A percentile compares a stretch with the other conserved stretches of the same genome.
phyloP scores from a whole-genome alignment of 78 protist species.

The Acrasis kona region DNA sequence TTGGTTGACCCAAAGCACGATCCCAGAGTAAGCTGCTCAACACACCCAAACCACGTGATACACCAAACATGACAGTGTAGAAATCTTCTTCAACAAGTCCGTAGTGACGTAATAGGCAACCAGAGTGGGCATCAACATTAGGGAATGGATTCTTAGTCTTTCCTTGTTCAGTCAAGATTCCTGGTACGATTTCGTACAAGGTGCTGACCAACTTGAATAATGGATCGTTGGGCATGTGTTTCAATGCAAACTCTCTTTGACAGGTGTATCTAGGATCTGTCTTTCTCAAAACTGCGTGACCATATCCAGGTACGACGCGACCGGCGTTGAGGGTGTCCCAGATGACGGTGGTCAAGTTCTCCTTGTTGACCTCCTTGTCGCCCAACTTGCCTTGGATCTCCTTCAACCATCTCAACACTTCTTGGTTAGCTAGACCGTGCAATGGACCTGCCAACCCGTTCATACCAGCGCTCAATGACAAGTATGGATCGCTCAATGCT shows the following conservation, averaged over 20 bases:
- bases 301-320: constrained; percentile 94
- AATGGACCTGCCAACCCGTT: constrained; percentile 95
- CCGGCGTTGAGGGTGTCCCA: constrained; percentile 89
- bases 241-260: constrained; percentile 91
- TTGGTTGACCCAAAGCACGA: constrained; percentile 83
- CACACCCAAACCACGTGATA: constrained; percentile 88
- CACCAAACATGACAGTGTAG: constrained; percentile 91
- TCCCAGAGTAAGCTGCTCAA: constrained; percentile 81
- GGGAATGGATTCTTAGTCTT: constrained; percentile 95
- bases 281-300: constrained; percentile 93
- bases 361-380: constrained; percentile 39
- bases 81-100: constrained; percentile 63
- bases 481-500: constrained; percentile 93
- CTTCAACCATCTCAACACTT: constrained; percentile 56
- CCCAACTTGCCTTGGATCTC: constrained; percentile 14
- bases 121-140: constrained; percentile 97
- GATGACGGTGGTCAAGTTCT: constrained; percentile 52
- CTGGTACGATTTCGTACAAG: constrained; percentile 71
- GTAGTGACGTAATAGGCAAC: constrained; percentile 71
- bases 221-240: constrained; percentile 88
- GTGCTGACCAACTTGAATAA: constrained; percentile 65
- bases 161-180: constrained; percentile 79
- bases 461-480: constrained; percentile 84
- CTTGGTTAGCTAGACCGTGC: constrained; percentile 97
- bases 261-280: constrained; percentile 93